phyloP scores from a whole-genome alignment of 352 stramenopile species.

The Phytopythium vexans region DNA sequence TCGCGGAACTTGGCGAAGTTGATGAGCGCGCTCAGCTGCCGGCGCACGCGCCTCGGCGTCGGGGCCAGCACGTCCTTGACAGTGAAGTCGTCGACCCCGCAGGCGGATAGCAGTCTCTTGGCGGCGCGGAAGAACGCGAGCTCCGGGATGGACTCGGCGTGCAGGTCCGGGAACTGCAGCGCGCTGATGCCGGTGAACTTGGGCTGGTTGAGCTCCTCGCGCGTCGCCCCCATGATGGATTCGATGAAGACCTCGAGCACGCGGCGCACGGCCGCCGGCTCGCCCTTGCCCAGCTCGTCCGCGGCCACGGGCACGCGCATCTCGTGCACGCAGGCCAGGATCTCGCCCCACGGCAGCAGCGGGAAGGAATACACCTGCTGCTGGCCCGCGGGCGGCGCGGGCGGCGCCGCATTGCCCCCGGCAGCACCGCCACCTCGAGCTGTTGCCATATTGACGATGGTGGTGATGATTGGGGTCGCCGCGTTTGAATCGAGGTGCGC shows the following conservation, averaged over 20 bases:
- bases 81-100: slow-evolving; percentile 93
- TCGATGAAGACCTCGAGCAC: slow-evolving; percentile 91
- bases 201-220: slow-evolving; percentile 90
- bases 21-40: slow-evolving; percentile 94
- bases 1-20: slow-evolving; percentile 98
- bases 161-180: slow-evolving; percentile 89
- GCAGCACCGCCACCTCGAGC: no score
- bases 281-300: slow-evolving; percentile 82
- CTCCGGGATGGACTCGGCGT: slow-evolving; percentile 92
- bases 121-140: slow-evolving; percentile 91
- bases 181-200: slow-evolving; percentile 78
- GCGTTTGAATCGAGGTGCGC: no score
- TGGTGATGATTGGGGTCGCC: no score
- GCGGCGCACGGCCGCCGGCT: slow-evolving; percentile 69
- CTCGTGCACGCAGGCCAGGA: slow-evolving; percentile 91
- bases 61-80: slow-evolving; percentile 91
- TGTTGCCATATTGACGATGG: no score
- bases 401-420: no score
- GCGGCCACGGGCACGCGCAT: slow-evolving; percentile 89
- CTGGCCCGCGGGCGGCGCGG: no score
- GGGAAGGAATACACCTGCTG: slow-evolving; percentile 83
- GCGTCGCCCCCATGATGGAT: slow-evolving; percentile 85
- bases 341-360: slow-evolving; percentile 91
- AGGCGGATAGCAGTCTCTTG: slow-evolving; percentile 88
- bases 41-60: slow-evolving; percentile 85